Conservation (phyloP, 441 rosid genomes). For the Gossypium davidsonii region DNA sequence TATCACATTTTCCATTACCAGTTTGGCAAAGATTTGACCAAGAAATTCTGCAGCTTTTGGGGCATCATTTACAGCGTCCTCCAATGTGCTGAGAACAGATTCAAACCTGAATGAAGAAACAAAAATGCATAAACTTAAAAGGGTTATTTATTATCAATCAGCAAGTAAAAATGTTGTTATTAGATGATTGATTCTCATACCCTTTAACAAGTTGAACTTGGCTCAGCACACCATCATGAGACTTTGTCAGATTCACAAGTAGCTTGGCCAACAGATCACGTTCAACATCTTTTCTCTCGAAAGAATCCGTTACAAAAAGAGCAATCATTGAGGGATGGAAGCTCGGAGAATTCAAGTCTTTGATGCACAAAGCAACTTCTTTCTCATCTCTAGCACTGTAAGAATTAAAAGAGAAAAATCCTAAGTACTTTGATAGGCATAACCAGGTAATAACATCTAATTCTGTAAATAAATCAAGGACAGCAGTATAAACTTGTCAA, state of each 20-base stretch:
- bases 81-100: conserved; percentile 59
- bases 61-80: conserved; percentile 88
- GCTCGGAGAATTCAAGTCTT: conserved; percentile 71
- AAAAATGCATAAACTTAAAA: background rate
- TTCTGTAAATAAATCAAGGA: background rate
- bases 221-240: conserved; percentile 44
- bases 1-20: conserved; percentile 41
- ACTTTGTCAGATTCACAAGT: conserved; percentile 59
- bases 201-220: conserved; percentile 61
- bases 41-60: conserved; percentile 29
- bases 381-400: conserved; percentile 90
- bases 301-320: conserved; percentile 90
- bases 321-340: conserved; percentile 88
- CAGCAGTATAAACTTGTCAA: background rate
- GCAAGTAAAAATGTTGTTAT: background rate
- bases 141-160: background rate
- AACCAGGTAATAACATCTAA: background rate
- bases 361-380: conserved; percentile 82
- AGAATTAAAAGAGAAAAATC: background rate
- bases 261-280: conserved; percentile 82
- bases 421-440: background rate
- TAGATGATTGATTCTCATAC: conserved; percentile 29
- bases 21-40: conserved; percentile 54
- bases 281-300: conserved; percentile 89
- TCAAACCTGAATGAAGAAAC: conserved; percentile 53